Conservation (phyloP, 2,329 filamentous ascomycete genomes). For the Calonectria ilicicola region DNA sequence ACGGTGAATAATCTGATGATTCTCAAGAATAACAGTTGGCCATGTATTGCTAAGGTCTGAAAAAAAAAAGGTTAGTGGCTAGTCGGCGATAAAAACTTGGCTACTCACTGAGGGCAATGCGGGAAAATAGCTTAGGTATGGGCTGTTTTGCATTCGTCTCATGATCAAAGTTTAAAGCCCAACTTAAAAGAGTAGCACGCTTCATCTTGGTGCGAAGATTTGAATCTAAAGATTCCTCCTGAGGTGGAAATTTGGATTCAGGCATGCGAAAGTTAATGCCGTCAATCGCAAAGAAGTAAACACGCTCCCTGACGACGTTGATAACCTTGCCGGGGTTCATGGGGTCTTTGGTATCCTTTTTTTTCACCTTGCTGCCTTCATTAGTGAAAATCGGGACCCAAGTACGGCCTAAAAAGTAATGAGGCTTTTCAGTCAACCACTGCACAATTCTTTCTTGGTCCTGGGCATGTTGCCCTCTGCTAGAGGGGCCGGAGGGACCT, state of each 20-base stretch:
- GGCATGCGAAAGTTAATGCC: conserved; percentile 55
- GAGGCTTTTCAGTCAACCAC: conserved; percentile 46
- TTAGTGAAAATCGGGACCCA: conserved; percentile 63
- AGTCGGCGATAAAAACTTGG: accelerated
- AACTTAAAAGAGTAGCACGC: conserved; percentile 59
- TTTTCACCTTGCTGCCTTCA: conserved; percentile 50
- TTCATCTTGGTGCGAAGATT: conserved; percentile 49
- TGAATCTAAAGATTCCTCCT: conserved; percentile 36
- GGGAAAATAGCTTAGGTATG: conserved; percentile 68
- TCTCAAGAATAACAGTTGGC: conserved; percentile 59
- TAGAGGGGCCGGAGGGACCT: conserved; percentile 39
- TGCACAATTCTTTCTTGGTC: conserved; percentile 45
- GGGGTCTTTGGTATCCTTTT: conserved; percentile 43
- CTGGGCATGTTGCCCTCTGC: conserved; percentile 47
- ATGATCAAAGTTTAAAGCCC: conserved; percentile 59
- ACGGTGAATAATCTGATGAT: conserved; percentile 55
- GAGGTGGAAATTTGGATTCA: conserved; percentile 32
- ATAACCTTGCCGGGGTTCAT: conserved; percentile 32
- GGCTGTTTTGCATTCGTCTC: conserved; percentile 58
- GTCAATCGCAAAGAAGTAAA: conserved; percentile 68
- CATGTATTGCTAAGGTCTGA: conserved; percentile 64
- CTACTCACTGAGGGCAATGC: conserved; percentile 64
- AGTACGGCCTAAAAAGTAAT: conserved; percentile 58
- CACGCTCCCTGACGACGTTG: conserved; percentile 50
- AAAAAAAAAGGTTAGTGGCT: conserved; percentile 7